Evolutionary conservation across 345 rosid genomes (phyloP), one percentile per base, ranked within the genome.

Genomic region (Salix caprea): DNA sequence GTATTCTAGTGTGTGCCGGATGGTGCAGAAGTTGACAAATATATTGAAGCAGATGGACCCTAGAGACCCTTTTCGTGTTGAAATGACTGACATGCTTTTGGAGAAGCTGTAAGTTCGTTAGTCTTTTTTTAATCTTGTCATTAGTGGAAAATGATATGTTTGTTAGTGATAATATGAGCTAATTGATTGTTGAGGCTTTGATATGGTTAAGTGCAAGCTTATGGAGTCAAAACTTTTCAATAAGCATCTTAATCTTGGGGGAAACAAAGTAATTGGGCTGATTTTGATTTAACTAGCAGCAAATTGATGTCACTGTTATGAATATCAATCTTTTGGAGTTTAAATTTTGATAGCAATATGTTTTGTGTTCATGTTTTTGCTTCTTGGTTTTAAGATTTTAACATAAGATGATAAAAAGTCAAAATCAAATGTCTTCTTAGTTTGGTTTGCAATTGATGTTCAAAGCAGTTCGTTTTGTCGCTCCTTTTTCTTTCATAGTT

Each of bases 31-130:
- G 80, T 82, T 93, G 87, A 93, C 93, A 19, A 83, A 84, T 76
- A 67, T 91, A 74, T 21, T 93, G 88, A 91, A 92, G 89, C 97
- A 96, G 84, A 91, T 92, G 91, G 98, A 96, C 69, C 82, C 92
- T 1, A 76, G 89, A 54, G 99, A 92, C 79, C 93, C 97, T 76
- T 89, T 69, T 75, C 90, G 98, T 6, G 82, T 96, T 61, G 94
- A 96, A 85, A 93, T 92, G 98, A 89, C 94, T 50, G 97, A 92
- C 89, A 65, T 58, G 80, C 92, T 96, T 58, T 82, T 93, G 69
- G 98, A 96, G 85, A 96, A 96, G 79, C 87, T 93, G 98, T 93
- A 80, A 87, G 96, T 80, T 79, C 39, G 30, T 65, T 67, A 21
- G 23, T 30, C 64, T 74, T 52, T 69, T 15, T 30, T 61, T 23